These are phyloP conservation scores for Cyclotella kingstonii DNA, from an alignment of 108 stramenopile species.

Conservation along the genomic window DNA sequence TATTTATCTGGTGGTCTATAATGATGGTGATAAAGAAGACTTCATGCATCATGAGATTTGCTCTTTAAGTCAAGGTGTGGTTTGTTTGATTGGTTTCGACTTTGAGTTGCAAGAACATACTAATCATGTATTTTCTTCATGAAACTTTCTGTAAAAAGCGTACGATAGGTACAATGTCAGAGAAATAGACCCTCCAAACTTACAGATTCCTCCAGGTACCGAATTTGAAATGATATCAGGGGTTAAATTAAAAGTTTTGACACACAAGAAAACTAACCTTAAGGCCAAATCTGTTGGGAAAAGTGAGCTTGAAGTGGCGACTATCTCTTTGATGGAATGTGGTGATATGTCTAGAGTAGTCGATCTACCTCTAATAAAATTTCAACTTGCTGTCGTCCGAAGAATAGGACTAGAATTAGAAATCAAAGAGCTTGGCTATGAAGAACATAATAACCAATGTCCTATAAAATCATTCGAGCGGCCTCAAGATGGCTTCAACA, in stretches of 20 bases:
- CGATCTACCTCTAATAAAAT: conserved; percentile 15
- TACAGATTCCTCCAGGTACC: conserved; percentile 35
- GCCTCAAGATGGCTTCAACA: neutral
- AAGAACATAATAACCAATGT: neutral
- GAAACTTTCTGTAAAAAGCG: neutral
- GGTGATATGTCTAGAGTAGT: neutral
- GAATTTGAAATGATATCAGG: conserved; percentile 30
- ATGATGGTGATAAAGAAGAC: conserved; percentile 47
- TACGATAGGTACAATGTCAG: conserved; percentile 25
- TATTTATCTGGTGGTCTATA: conserved; percentile 36
- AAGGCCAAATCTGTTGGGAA: conserved; percentile 3
- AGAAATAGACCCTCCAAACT: conserved; percentile 3
- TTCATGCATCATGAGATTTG: conserved; percentile 37
- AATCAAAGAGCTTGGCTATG: too few species aligned
- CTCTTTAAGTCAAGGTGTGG: conserved; percentile 31
- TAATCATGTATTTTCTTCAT: too few species aligned
- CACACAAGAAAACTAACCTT: conserved; percentile 13
- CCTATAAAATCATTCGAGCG: neutral
- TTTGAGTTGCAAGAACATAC: neutral
- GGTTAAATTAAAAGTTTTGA: conserved; percentile 20
- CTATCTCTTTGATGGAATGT: conserved; percentile 1
- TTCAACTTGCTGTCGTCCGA: conserved; percentile 36
- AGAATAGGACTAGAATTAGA: too few species aligned
- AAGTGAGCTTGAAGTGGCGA: conserved; percentile 17
- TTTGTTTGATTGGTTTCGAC: neutral